Conservation (phyloP, 2,329 filamentous ascomycete genomes). For the Pseudogymnoascus verrucosus region DNA sequence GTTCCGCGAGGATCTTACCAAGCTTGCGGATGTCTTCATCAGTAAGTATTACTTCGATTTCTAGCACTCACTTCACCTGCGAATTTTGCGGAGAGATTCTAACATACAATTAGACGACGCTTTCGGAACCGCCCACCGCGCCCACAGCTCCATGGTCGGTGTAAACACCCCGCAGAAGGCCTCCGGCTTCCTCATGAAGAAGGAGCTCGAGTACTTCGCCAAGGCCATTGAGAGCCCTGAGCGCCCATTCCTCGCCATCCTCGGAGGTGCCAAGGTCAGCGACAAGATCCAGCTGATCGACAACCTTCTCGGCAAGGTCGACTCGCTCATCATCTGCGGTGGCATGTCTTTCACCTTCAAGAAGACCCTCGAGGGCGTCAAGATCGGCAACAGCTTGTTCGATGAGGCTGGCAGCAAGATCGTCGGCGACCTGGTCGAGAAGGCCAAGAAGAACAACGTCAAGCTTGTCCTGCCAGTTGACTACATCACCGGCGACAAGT, state of each 20-base stretch:
- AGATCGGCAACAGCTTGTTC: slow-evolving; percentile 86
- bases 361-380: slow-evolving; percentile 88
- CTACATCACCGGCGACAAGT: slow-evolving; percentile 95
- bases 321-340: slow-evolving; percentile 93
- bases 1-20: slow-evolving; percentile 92
- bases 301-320: slow-evolving; percentile 96
- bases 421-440: slow-evolving; percentile 77
- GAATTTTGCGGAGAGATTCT: slow-evolving; percentile 11
- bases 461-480: slow-evolving; percentile 91
- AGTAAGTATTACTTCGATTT: slow-evolving; percentile 50
- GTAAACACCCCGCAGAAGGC: slow-evolving; percentile 94
- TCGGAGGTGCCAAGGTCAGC: slow-evolving; percentile 95
- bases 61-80: slow-evolving; percentile 6
- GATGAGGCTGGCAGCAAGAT: slow-evolving; percentile 93
- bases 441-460: slow-evolving; percentile 94
- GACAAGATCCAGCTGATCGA: slow-evolving; percentile 99
- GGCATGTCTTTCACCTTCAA: slow-evolving; percentile 99
- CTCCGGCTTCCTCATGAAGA: slow-evolving; percentile 98
- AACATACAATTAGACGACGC: slow-evolving; percentile 65
- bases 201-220: slow-evolving; percentile 99
- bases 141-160: slow-evolving; percentile 98
- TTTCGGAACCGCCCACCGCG: slow-evolving; percentile 96
- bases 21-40: slow-evolving; percentile 91
- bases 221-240: slow-evolving; percentile 88
- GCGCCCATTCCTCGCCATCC: slow-evolving; percentile 95